phyloP scores from a whole-genome alignment of 2,329 filamentous ascomycete genomes.

The Colletotrichum lentis region DNA sequence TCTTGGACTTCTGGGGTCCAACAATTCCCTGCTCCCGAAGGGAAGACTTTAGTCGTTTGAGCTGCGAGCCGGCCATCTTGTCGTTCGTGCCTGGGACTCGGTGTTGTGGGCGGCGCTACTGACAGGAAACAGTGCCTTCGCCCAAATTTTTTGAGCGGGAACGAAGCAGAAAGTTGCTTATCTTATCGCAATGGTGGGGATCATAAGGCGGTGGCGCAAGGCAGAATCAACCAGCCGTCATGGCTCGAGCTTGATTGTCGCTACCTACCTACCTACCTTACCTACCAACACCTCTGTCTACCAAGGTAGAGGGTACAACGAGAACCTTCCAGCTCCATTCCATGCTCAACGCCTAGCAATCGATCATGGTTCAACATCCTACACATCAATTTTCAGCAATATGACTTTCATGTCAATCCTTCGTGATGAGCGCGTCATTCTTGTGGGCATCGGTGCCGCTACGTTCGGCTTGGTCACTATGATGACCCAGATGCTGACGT shows the following conservation, averaged over 20 bases:
- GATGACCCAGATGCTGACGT: constrained; percentile 66
- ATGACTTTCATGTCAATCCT: constrained; percentile 45
- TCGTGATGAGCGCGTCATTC: constrained; percentile 63
- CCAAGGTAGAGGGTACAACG: too few species aligned
- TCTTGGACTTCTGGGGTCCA: constrained; percentile 93
- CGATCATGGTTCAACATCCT: constrained; percentile 10
- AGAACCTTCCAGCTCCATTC: background rate
- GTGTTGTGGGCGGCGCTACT: constrained; percentile 24
- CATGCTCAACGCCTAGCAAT: background rate
- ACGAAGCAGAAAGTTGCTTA: constrained; percentile 37
- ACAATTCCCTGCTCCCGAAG: constrained; percentile 88
- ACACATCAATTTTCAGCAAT: constrained; percentile 2
- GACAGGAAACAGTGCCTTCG: background rate
- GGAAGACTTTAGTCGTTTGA: constrained; percentile 94
- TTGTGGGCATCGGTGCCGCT: constrained; percentile 64
- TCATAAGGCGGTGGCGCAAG: constrained; percentile 38
- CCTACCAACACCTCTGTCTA: too few species aligned
- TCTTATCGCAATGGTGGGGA: constrained; percentile 42
- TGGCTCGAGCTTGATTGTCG: background rate
- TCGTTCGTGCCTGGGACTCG: constrained; percentile 10
- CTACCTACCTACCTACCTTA: background rate
- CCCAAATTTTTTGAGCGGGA: constrained; percentile 41
- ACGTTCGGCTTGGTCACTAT: constrained; percentile 65
- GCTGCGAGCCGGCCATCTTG: constrained; percentile 90
- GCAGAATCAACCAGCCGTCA: constrained; percentile 35